These are phyloP conservation scores for Debaryomyces udenii DNA, from an alignment of 1,139 yeast species.

Conservation along the genomic window DNA sequence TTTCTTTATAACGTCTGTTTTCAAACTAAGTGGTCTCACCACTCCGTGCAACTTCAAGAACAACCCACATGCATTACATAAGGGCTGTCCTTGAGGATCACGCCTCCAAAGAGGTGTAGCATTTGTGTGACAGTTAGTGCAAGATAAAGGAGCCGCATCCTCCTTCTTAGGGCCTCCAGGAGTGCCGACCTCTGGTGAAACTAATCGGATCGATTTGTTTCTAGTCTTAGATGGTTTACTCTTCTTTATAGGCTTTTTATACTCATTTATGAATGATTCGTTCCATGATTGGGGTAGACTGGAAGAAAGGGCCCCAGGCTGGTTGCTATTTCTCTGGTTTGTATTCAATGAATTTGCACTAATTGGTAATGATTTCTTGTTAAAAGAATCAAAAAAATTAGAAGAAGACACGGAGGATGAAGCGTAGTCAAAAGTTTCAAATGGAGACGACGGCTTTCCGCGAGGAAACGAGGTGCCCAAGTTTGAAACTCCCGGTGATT, in stretches of 20 bases:
- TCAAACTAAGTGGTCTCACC: conserved; percentile 63
- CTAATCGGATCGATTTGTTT: conserved; percentile 8
- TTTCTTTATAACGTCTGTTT: conserved; percentile 89
- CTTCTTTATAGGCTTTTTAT: conserved; percentile 10
- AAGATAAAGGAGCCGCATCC: conserved; percentile 19
- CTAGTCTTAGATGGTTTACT: conserved; percentile 12
- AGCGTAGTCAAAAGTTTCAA: conserved; percentile 7
- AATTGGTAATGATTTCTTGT: conserved; percentile 5
- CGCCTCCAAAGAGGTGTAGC: conserved; percentile 65
- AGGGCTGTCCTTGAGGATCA: conserved; percentile 55
- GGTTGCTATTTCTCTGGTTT: conserved; percentile 1
- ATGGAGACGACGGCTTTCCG: not conserved
- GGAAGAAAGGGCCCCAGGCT: conserved; percentile 1
- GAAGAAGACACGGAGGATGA: conserved; percentile 7
- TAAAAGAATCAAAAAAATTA: conserved; percentile 12
- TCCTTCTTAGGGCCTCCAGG: conserved; percentile 4
- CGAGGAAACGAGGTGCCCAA: no score
- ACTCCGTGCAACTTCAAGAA: conserved; percentile 61
- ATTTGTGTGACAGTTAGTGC: conserved; percentile 58
- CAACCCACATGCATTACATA: conserved; percentile 64
- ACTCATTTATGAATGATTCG: conserved; percentile 10
- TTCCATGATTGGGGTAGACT: conserved; percentile 11
- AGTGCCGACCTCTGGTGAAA: conserved; percentile 5
- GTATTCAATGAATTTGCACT: conserved; percentile 4
- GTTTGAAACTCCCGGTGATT: not conserved